A percentile compares a stretch with the other conserved stretches of the same genome.
Evolutionary conservation across 2,329 filamentous ascomycete genomes (phyloP).

Genomic region (Neofusicoccum parvum): DNA sequence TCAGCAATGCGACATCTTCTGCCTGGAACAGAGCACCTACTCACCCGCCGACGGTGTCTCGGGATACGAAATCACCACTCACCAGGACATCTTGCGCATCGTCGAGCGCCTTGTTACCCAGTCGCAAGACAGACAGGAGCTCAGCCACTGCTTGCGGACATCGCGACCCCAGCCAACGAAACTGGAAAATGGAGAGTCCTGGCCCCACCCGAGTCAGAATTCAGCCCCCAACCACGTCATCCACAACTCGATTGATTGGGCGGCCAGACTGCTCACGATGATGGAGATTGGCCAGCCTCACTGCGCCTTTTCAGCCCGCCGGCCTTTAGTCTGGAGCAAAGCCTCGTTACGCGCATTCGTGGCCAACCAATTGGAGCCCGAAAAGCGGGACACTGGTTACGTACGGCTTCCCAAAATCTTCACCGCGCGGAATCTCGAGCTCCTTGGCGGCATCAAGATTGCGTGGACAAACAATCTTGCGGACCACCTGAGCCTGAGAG

Average conservation of each 20-base stretch:
- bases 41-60: not conserved
- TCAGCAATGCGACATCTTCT: constrained; percentile 1
- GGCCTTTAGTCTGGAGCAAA: not conserved
- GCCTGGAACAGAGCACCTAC: not conserved
- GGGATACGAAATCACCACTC: not conserved
- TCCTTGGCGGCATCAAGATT: constrained; percentile 42
- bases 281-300: constrained; percentile 1
- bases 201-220: not conserved
- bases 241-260: constrained; percentile 2
- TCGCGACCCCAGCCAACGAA: not conserved
- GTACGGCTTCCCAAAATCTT: constrained; percentile 21
- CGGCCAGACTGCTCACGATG: not conserved
- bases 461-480: constrained; percentile 44
- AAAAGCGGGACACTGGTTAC: not conserved
- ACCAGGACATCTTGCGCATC: not conserved
- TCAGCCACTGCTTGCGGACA: not conserved
- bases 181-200: not conserved
- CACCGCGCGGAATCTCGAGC: constrained; percentile 26
- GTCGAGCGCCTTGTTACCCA: not conserved
- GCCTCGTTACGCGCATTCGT: not conserved
- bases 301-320: not conserved
- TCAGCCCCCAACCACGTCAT: not conserved
- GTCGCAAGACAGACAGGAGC: not conserved
- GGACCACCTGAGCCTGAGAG: constrained; percentile 44
- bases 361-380: not conserved